Evolutionary conservation across 441 rosid species (phyloP), one percentile per base, ranked within the genome.

Genomic region (Monsonia emarginata): DNA sequence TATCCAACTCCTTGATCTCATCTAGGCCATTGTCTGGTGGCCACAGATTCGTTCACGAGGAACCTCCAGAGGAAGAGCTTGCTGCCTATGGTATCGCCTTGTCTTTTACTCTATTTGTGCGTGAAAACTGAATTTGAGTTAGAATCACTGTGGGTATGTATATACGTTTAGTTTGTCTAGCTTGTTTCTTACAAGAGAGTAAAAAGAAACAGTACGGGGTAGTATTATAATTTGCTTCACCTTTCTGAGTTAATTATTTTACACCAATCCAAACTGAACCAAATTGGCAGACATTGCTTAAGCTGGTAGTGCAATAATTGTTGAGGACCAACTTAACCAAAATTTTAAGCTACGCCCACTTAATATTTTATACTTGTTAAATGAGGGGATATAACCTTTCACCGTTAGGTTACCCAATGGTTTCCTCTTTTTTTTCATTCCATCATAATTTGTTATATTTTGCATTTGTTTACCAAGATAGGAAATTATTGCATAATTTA

Each of bases 1-100:
- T 89, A 21, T 82, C 87, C n/a, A 83, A 77, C 10, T 80, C 97
- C 0, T 74, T 90, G 86, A 86, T 88, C 50, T 70, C 83, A 8
- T 82, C 90, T 4, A 68, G 85, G 74, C 88, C 88, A 8, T 73
- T 90, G 63, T 79, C 87, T 14, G 81, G 82, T 19, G 72, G 70
- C 65, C 80, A 80, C 64, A 73, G 80, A 66, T 84, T 81, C 76
- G 73, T 78, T 64, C 67, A 31, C 1, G 77, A 67, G 46, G 82
- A 64, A 40, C 67, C 70, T 72, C 40, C 46, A 32, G 64, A 68
- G 69, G 78, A 79, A 65, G 78, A 76, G 59, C 82, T 68, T 5
- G 75, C 65, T 73, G 75, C 73, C 65, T 85, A 63, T 48, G 86
- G 94, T 84, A 79, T 42, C 28, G 19, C 52, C 65, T 75, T 38